phyloP scores from a whole-genome alignment of 31 red algal genomes.

The Odonthalia washingtoniensis region DNA sequence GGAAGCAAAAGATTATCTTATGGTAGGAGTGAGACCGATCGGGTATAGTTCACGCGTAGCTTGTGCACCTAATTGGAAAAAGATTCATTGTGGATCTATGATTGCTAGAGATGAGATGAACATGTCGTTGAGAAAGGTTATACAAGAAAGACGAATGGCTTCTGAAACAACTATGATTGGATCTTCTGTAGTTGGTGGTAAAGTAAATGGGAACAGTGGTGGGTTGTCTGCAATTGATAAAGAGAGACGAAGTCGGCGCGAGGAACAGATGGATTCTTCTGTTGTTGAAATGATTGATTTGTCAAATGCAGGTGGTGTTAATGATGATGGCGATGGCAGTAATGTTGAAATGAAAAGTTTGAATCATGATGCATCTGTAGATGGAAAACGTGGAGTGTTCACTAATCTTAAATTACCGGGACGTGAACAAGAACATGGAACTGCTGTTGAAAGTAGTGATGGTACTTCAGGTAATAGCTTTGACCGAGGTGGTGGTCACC shows the following conservation, averaged over 20 bases:
- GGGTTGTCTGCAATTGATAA: no score
- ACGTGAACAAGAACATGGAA: slow-evolving; percentile 7
- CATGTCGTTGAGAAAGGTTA: slow-evolving; percentile 57
- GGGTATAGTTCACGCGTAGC: slow-evolving; percentile 42
- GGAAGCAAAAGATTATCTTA: slow-evolving; percentile 71
- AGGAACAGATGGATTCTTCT: no score
- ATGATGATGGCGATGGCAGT: slow-evolving; percentile 43
- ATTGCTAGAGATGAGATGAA: slow-evolving; percentile 68
- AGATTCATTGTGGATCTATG: slow-evolving; percentile 80
- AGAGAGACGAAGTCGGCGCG: no score
- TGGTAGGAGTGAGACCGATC: slow-evolving; percentile 76
- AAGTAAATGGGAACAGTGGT: no score
- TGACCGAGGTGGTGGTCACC: no score
- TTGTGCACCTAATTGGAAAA: slow-evolving; percentile 66
- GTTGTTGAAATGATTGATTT: slow-evolving; percentile 77
- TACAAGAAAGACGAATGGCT: slow-evolving; percentile 50
- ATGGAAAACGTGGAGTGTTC: slow-evolving; percentile 72
- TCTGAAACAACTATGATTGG: slow-evolving; percentile 6
- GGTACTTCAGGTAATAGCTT: no score
- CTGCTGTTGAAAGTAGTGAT: slow-evolving; percentile 7
- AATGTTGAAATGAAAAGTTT: slow-evolving; percentile 71
- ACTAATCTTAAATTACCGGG: slow-evolving; percentile 78
- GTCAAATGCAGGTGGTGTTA: background rate
- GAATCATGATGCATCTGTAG: slow-evolving; percentile 78
- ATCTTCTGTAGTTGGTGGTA: no score